A percentile compares a stretch with the other conserved stretches of the same genome.
Conservation (phyloP, 2,329 filamentous ascomycete species). For the Apiospora malaysiana region DNA sequence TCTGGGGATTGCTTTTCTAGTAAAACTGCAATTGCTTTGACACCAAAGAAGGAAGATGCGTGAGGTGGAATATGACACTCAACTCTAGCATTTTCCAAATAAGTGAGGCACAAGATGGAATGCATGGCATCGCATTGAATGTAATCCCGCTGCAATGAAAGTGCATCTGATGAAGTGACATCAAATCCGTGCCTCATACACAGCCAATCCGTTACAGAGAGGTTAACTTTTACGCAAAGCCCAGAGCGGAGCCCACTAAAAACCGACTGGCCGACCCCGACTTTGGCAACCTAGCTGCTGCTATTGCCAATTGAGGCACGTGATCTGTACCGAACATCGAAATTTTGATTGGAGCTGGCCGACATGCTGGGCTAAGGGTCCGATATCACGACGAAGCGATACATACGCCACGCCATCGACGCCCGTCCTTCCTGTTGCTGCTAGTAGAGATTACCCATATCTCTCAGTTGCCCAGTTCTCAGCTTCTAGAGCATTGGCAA, state of each 20-base stretch:
- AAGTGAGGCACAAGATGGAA: neutral
- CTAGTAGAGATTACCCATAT: neutral
- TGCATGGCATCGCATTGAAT: neutral
- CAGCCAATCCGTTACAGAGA: neutral
- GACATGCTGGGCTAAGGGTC: neutral
- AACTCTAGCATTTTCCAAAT: neutral
- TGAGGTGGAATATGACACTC: neutral
- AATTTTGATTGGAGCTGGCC: slow-evolving; percentile 10
- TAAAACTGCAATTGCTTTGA: neutral
- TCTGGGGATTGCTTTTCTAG: neutral
- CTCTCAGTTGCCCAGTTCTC: neutral
- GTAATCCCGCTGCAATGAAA: neutral
- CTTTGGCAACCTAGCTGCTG: neutral
- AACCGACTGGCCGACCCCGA: slow-evolving; percentile 21
- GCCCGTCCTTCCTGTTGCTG: neutral
- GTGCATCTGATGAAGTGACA: neutral
- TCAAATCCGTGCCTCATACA: neutral
- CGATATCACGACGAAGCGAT: slow-evolving; percentile 3
- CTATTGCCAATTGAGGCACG: slow-evolving; percentile 15
- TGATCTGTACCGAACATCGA: slow-evolving; percentile 19
- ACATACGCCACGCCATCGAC: neutral
- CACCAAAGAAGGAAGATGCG: neutral
- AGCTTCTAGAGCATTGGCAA: neutral
- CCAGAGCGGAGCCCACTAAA: slow-evolving; percentile 19
- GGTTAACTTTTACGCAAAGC: neutral